phyloP scores from a whole-genome alignment of 2,329 filamentous ascomycete genomes.

The Mycosphaerelloides madeirae region DNA sequence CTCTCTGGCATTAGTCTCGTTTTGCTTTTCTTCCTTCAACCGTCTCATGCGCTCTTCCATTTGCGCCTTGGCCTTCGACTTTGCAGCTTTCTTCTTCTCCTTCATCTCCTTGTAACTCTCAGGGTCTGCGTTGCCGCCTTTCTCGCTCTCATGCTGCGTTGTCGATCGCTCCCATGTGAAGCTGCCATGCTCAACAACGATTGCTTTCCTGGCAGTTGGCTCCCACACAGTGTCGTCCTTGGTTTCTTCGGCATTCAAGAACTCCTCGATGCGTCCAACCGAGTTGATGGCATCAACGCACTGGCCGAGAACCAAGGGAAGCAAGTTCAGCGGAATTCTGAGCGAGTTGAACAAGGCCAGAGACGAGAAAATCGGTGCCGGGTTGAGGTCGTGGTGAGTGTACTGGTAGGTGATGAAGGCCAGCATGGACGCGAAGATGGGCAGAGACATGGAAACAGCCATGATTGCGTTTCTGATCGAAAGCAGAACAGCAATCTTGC shows the following conservation, averaged over 20 bases:
- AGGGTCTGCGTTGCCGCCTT: conserved; percentile 26
- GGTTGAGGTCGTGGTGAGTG: conserved; percentile 58
- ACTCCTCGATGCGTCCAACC: conserved; percentile 79
- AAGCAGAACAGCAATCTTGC: conserved; percentile 76
- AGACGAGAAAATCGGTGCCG: conserved; percentile 84
- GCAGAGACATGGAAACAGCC: conserved; percentile 76
- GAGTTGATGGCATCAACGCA: conserved; percentile 86
- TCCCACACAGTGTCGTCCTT: conserved; percentile 63
- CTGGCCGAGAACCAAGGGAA: conserved; percentile 84
- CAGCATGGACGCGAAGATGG: conserved; percentile 92
- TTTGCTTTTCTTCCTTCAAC: conserved; percentile 24
- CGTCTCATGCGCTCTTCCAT: no score
- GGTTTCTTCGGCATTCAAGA: conserved; percentile 78
- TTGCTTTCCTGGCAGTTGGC: conserved; percentile 48
- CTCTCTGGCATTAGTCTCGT: no score
- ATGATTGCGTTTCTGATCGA: conserved; percentile 81
- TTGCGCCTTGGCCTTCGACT: conserved; percentile 36
- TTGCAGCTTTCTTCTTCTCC: conserved; percentile 41
- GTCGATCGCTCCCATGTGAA: conserved; percentile 81
- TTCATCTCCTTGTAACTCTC: conserved; percentile 36
- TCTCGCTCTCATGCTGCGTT: conserved; percentile 46
- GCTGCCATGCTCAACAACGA: conserved; percentile 65
- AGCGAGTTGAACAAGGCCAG: conserved; percentile 90
- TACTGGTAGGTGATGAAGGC: conserved; percentile 76
- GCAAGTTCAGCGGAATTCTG: conserved; percentile 80